phyloP scores from a whole-genome alignment of 352 stramenopile genomes.

The Phytophthora constricta region DNA sequence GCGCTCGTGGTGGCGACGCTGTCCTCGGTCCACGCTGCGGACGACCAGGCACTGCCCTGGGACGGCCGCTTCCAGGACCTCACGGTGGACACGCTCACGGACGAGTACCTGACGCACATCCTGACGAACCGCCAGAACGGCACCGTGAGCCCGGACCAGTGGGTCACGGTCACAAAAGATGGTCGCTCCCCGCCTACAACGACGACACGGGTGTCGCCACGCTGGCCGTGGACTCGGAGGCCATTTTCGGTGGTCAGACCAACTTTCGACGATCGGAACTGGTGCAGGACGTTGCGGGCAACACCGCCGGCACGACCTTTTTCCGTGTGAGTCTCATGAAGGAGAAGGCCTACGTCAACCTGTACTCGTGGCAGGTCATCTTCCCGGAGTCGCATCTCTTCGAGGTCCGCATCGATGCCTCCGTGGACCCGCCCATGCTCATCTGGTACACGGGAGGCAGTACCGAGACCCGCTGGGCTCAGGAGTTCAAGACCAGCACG shows the following conservation, averaged over 20 bases:
- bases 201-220: conserved; percentile 67
- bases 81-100: conserved; percentile 55
- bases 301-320: conserved; percentile 54
- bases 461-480: conserved; percentile 58
- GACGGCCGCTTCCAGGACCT: conserved; percentile 59
- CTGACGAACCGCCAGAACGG: conserved; percentile 62
- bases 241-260: conserved; percentile 60
- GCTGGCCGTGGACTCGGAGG: conserved; percentile 59
- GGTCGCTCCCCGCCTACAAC: conserved; percentile 66
- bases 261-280: conserved; percentile 77
- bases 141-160: conserved; percentile 49
- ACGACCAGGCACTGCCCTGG: conserved; percentile 59
- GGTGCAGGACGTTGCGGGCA: conserved; percentile 58
- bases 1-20: conserved; percentile 31
- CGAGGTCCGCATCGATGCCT: conserved; percentile 67
- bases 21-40: conserved; percentile 22
- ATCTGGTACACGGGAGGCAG: conserved; percentile 59
- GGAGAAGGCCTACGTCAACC: conserved; percentile 45
- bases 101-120: conserved; percentile 75
- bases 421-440: conserved; percentile 53
- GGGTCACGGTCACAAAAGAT: conserved; percentile 48
- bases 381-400: conserved; percentile 72
- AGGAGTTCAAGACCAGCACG: conserved; percentile 54
- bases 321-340: conserved; percentile 71
- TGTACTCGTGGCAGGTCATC: conserved; percentile 61